A percentile compares a stretch with the other conserved stretches of the same genome.
Evolutionary conservation across 2,329 filamentous ascomycete species (phyloP).

Genomic region (Aphanoascus verrucosus): DNA sequence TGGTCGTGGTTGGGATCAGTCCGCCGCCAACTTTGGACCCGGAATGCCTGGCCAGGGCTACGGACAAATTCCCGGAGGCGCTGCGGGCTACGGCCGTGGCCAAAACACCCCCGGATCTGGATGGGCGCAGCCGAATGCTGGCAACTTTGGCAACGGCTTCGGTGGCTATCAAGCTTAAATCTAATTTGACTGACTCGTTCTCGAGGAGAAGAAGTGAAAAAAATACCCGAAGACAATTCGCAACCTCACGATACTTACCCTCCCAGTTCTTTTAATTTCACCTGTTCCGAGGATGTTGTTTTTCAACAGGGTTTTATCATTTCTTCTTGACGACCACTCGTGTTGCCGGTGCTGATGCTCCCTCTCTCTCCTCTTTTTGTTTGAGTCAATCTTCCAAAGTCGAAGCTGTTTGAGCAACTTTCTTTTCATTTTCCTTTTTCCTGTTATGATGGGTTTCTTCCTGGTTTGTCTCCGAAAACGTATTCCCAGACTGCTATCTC

Average conservation of each 20-base stretch:
- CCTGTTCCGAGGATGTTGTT: slow-evolving; percentile 1
- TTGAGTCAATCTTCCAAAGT: slow-evolving; percentile 5
- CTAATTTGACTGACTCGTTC: neutral
- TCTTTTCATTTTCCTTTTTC: neutral
- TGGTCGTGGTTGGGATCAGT: slow-evolving; percentile 49
- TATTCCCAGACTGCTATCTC: slow-evolving; percentile 15
- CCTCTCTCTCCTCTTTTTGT: slow-evolving; percentile 11
- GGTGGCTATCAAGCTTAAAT: slow-evolving; percentile 49
- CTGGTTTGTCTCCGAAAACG: slow-evolving; percentile 7
- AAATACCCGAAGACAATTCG: neutral
- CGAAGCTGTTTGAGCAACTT: neutral
- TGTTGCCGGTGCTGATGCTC: slow-evolving; percentile 11
- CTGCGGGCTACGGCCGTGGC: slow-evolving; percentile 67
- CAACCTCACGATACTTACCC: neutral
- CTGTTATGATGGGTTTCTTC: slow-evolving; percentile 6
- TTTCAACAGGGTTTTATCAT: neutral
- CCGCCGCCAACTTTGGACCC: slow-evolving; percentile 39
- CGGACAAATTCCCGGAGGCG: slow-evolving; percentile 54
- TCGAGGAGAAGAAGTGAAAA: too few relatives aligned
- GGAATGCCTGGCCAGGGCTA: slow-evolving; percentile 44
- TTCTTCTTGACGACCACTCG: slow-evolving; percentile 1
- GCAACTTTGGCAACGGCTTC: slow-evolving; percentile 46
- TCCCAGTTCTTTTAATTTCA: neutral
- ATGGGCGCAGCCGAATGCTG: slow-evolving; percentile 43
- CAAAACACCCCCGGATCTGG: slow-evolving; percentile 43